Conservation (phyloP, 1,284 basidiomycete genomes). For the Trichosporon sp. region DNA sequence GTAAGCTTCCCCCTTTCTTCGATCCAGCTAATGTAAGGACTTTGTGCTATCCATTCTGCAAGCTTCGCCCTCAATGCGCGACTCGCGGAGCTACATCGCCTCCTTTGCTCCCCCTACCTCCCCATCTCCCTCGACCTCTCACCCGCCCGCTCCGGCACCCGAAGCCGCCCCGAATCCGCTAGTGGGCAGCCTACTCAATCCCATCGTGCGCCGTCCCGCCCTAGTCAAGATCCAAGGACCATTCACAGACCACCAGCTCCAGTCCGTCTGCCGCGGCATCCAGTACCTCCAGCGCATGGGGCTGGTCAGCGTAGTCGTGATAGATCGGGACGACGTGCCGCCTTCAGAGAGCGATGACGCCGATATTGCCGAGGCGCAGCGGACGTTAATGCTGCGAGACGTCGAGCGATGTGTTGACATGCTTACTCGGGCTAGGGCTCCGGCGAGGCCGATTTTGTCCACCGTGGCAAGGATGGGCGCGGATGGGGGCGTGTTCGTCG, state of each 20-base stretch:
- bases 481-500: slow-evolving; percentile 40
- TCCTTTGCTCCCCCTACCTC: slow-evolving; percentile 59
- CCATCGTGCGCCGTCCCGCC: slow-evolving; percentile 58
- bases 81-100: slow-evolving; percentile 81
- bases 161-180: slow-evolving; percentile 54
- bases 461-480: slow-evolving; percentile 66
- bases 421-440: slow-evolving; percentile 76
- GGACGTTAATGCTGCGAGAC: slow-evolving; percentile 73
- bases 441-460: slow-evolving; percentile 78
- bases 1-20: not conserved
- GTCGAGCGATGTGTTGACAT: slow-evolving; percentile 75
- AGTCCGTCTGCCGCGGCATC: slow-evolving; percentile 87
- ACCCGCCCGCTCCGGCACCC: slow-evolving; percentile 19
- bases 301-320: slow-evolving; percentile 86
- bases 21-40: slow-evolving; percentile 57
- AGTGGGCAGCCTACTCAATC: slow-evolving; percentile 76
- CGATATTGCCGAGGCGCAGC: slow-evolving; percentile 33
- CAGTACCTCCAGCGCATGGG: slow-evolving; percentile 94
- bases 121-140: slow-evolving; percentile 18
- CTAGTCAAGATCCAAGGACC: slow-evolving; percentile 97
- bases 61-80: slow-evolving; percentile 85
- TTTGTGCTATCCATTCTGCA: slow-evolving; percentile 93
- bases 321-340: slow-evolving; percentile 77
- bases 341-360: slow-evolving; percentile 55
- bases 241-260: slow-evolving; percentile 89